These are phyloP conservation scores for Boeremia lycopersici DNA, from an alignment of 2,329 filamentous ascomycete genomes.

Conservation along the genomic window DNA sequence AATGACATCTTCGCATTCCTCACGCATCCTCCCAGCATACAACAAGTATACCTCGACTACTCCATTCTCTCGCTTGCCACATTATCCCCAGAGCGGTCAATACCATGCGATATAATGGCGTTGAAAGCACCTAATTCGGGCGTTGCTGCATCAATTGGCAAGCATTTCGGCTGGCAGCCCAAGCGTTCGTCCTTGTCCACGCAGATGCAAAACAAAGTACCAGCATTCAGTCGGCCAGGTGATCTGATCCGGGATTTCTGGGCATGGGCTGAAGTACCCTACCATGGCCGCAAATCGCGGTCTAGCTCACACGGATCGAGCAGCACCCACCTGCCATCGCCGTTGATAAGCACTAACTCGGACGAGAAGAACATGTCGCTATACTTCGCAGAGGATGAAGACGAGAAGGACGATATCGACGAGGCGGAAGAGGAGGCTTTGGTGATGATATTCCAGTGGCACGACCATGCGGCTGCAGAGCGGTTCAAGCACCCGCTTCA, in stretches of 20 bases:
- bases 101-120: conserved; percentile 33
- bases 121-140: conserved; percentile 26
- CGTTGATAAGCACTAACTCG: conserved; percentile 23
- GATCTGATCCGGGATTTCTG: conserved; percentile 38
- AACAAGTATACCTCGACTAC: conserved; percentile 34
- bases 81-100: conserved; percentile 21
- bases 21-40: conserved; percentile 22
- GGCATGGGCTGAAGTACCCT: conserved; percentile 37
- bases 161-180: conserved; percentile 40
- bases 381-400: conserved; percentile 24
- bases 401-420: conserved; percentile 14
- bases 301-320: conserved; percentile 7
- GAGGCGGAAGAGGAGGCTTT: conserved; percentile 31
- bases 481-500: conserved; percentile 38
- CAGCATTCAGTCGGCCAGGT: conserved; percentile 33
- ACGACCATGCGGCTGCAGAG: conserved; percentile 29
- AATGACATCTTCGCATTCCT: conserved; percentile 24
- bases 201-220: conserved; percentile 21
- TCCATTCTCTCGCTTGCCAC: conserved; percentile 30
- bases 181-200: conserved; percentile 30
- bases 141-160: conserved; percentile 35
- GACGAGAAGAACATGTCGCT: conserved; percentile 36
- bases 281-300: conserved; percentile 5
- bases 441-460: conserved; percentile 42
- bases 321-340: conserved; percentile 1